Conservation (phyloP, 2,329 filamentous ascomycete species). For the Tolypocladium nubicola region DNA sequence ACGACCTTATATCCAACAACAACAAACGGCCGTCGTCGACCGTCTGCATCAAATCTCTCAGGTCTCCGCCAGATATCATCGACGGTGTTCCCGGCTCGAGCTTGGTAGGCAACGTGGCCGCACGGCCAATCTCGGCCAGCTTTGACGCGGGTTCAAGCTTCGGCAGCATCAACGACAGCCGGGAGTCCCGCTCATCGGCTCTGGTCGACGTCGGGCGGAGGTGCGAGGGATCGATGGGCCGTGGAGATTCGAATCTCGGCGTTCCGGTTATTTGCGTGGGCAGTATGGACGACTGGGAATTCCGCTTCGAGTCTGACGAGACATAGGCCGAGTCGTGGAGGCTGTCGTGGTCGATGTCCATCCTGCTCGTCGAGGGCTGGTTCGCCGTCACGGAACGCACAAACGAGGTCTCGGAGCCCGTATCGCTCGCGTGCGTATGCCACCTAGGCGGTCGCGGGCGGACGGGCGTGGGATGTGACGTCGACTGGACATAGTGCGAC, state of each 20-base stretch:
- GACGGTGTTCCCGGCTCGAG: constrained; percentile 34
- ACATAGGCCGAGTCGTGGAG: constrained; percentile 43
- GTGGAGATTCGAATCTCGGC: constrained; percentile 30
- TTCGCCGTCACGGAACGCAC: constrained; percentile 10
- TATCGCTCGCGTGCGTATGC: constrained; percentile 37
- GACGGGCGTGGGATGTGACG: constrained; percentile 15
- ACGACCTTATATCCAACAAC: constrained; percentile 77
- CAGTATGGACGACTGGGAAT: constrained; percentile 36
- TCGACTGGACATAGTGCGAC: constrained; percentile 31
- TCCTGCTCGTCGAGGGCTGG: constrained; percentile 15
- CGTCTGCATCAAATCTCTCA: constrained; percentile 45
- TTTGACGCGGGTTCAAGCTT: constrained; percentile 28
- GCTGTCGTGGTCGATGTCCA: constrained; percentile 35
- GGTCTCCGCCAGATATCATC: constrained; percentile 42
- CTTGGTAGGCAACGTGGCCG: constrained; percentile 42
- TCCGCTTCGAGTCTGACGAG: constrained; percentile 43
- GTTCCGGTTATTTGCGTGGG: constrained; percentile 27
- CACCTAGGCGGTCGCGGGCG: constrained; percentile 35
- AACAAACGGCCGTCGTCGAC: constrained; percentile 38
- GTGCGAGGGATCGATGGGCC: constrained; percentile 15
- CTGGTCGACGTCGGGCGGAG: constrained; percentile 23
- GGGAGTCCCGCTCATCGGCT: constrained; percentile 40
- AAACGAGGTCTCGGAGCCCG: constrained; percentile 23
- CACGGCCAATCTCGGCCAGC: constrained; percentile 16
- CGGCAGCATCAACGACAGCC: constrained; percentile 42